Conservation (phyloP, 768 basidiomycete species). For the Lepiota brunneoincarnata region DNA sequence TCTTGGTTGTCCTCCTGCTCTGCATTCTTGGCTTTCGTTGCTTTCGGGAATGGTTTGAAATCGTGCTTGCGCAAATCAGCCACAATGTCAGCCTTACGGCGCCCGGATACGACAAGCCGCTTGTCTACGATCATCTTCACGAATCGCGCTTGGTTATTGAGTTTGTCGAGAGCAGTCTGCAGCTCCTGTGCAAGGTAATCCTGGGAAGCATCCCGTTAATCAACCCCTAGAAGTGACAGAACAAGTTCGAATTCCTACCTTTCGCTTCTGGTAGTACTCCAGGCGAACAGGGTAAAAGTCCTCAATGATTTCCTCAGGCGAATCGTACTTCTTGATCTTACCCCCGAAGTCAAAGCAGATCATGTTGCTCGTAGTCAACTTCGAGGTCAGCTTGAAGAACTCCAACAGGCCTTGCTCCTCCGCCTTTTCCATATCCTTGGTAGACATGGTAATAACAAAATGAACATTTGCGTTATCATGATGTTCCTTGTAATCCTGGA, state of each 20-base stretch:
- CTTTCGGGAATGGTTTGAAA: slow-evolving; percentile 93
- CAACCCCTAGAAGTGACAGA: background rate
- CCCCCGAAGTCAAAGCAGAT: slow-evolving; percentile 96
- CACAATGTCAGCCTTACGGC: slow-evolving; percentile 87
- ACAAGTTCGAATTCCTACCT: slow-evolving; percentile 48
- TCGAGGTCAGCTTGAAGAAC: slow-evolving; percentile 84
- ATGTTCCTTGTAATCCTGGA: slow-evolving; percentile 94
- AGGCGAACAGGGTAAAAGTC: slow-evolving; percentile 91
- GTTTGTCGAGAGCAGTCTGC: slow-evolving; percentile 74
- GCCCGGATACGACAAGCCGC: slow-evolving; percentile 77
- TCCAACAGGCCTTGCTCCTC: slow-evolving; percentile 88
- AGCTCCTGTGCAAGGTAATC: slow-evolving; percentile 84
- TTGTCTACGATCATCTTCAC: slow-evolving; percentile 93
- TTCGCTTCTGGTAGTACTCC: slow-evolving; percentile 93
- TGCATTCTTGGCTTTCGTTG: slow-evolving; percentile 56
- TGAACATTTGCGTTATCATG: slow-evolving; percentile 92
- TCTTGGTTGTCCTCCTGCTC: slow-evolving; percentile 50
- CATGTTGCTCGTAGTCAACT: slow-evolving; percentile 94
- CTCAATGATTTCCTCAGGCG: slow-evolving; percentile 87
- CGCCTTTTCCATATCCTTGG: slow-evolving; percentile 81
- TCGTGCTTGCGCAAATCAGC: slow-evolving; percentile 76
- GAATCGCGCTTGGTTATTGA: slow-evolving; percentile 95
- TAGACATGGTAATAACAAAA: slow-evolving; percentile 78
- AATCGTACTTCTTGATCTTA: slow-evolving; percentile 91
- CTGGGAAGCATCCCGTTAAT: slow-evolving; percentile 35